Evolutionary conservation across 2,329 filamentous ascomycete species (phyloP), one percentile per base, ranked within the genome.

Genomic region (Drechslera avenae): DNA sequence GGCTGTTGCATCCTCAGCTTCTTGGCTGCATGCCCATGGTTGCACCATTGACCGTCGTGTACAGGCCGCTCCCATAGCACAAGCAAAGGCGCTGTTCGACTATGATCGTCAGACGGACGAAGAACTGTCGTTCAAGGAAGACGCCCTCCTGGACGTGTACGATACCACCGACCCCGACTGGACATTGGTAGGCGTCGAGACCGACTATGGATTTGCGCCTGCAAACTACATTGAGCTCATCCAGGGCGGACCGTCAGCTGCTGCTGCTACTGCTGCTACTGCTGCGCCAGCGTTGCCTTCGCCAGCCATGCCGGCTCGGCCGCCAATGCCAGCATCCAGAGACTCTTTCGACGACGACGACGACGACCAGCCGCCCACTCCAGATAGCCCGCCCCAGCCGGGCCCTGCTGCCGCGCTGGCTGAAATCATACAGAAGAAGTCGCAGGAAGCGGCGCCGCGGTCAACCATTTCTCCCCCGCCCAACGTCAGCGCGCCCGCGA

Each of bases 91-190:
- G n/a, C 83, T 97, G n/a, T 99, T 93, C 79, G 94, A 99, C 74
- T 99, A 99, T 74, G 90, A 90, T 42, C 86, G 93, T 64, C 94
- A 99, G 77, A 99, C 94, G 18, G 94, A 99, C 69, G 94, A 99
- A 75, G 94, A 99, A 76, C 81, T 99, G 8, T 97, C 93, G 18
- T 97, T 99, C 71, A 84, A 90, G 40, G 94, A 99, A 78, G 92
- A 96, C 70, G 86, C 88, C 33, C 76, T 85, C 36, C 82, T 99
- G 40, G 80, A 89, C 54, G 89, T 99, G 39, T 97, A 90, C 76
- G 94, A 99, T 74, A 87, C 83, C 8, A 88, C 91, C 4, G 94
- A 99, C 73, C 90, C 91, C 12, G 94, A 99, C 75, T 99, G 94
- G 94, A 96, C 94, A 56, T 79, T 99, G 41, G 93, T 96, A 23